Conservation (phyloP, 2,329 filamentous ascomycete genomes). For the Aspergillus pseudoviridinutans region DNA sequence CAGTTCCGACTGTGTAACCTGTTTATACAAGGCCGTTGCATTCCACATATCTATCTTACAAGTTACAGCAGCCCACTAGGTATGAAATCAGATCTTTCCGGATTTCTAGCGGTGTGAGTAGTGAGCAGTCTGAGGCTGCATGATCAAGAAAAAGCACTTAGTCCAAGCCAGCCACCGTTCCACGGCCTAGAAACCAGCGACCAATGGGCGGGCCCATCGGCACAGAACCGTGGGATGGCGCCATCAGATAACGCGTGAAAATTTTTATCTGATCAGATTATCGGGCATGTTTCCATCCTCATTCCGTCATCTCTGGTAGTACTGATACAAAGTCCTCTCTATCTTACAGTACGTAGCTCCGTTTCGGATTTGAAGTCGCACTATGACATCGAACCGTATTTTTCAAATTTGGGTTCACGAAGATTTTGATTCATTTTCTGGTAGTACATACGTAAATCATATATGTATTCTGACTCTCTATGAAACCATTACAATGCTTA, state of each 20-base stretch:
- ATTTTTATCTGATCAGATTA: slow-evolving; percentile 25
- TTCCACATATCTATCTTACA: not conserved
- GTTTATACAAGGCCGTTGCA: no score
- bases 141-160: not conserved
- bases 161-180: not conserved
- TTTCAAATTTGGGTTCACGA: not conserved
- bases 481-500: not conserved
- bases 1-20: no score
- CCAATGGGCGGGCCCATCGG: not conserved
- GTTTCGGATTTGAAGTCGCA: not conserved
- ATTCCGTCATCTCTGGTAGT: not conserved
- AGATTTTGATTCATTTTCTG: not conserved
- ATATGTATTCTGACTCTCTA: not conserved
- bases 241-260: slow-evolving; percentile 23
- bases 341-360: not conserved
- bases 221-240: slow-evolving; percentile 12
- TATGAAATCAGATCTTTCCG: no score
- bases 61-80: not conserved
- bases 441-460: not conserved
- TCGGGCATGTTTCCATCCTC: not conserved
- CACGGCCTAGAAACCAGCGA: not conserved
- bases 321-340: not conserved
- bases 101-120: no score
- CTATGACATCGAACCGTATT: not conserved
- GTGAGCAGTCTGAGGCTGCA: no score